These are phyloP conservation scores for Scheffersomyces lignicola DNA, from an alignment of 1,139 yeast genomes.

Conservation along the genomic window DNA sequence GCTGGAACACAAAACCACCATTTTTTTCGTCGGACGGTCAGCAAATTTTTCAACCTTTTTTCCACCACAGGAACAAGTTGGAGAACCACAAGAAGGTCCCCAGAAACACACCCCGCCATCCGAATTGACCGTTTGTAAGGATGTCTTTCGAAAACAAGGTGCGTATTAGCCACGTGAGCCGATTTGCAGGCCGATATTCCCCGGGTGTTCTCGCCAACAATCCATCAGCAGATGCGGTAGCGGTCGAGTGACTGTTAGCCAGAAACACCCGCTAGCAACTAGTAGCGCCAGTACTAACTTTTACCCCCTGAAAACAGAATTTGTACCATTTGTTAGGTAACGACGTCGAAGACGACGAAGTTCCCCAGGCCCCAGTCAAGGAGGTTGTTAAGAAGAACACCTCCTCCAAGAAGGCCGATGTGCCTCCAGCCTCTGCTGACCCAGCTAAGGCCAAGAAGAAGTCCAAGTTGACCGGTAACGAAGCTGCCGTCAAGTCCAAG, in stretches of 20 bases:
- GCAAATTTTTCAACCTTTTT: constrained; percentile 19
- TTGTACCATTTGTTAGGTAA: constrained; percentile 57
- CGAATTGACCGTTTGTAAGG: too few relatives aligned
- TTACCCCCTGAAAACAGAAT: constrained; percentile 32
- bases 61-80: too few relatives aligned
- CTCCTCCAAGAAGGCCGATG: constrained; percentile 86
- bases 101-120: too few relatives aligned
- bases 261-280: too few relatives aligned
- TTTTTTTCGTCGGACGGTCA: constrained; percentile 15
- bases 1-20: neutral
- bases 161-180: too few relatives aligned
- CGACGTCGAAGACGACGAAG: constrained; percentile 71
- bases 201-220: too few relatives aligned
- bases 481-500: constrained; percentile 82
- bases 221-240: too few relatives aligned
- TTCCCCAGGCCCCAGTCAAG: constrained; percentile 55
- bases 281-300: too few relatives aligned
- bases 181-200: too few relatives aligned
- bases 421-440: constrained; percentile 80
- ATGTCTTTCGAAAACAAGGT: constrained; percentile 56
- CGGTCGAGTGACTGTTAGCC: too few relatives aligned
- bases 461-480: constrained; percentile 78
- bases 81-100: too few relatives aligned
- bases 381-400: constrained; percentile 83
- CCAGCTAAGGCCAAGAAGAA: constrained; percentile 82